Conservation (phyloP, 192 early-diverging fungal genomes). For the Backusella circina region DNA sequence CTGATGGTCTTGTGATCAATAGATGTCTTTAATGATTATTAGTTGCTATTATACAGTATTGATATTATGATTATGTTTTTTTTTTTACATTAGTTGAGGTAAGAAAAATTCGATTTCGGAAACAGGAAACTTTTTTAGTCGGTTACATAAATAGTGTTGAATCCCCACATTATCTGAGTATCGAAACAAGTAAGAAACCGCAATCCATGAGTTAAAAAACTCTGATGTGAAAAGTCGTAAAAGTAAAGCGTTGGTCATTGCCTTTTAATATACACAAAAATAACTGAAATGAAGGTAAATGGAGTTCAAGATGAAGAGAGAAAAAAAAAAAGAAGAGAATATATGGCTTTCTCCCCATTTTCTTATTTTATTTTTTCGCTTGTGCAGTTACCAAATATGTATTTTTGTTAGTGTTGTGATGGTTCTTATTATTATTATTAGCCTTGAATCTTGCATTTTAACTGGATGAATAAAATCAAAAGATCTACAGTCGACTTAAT, state of each 20-base stretch:
- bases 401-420: background rate
- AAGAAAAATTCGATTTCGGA: conserved; percentile 88
- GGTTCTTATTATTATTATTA: background rate
- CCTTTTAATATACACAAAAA: background rate
- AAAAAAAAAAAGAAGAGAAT: too few relatives aligned
- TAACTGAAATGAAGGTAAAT: background rate
- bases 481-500: background rate
- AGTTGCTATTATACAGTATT: background rate
- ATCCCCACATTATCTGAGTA: conserved; percentile 84
- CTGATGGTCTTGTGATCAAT: conserved; percentile 73
- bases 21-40: conserved; percentile 64
- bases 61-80: background rate
- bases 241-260: conserved; percentile 58
- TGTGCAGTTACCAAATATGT: background rate
- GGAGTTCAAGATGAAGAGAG: background rate
- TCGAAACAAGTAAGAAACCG: conserved; percentile 85
- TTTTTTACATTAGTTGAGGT: conserved; percentile 82
- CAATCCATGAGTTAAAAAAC: conserved; percentile 91
- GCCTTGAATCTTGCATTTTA: background rate
- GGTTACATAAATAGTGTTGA: conserved; percentile 89
- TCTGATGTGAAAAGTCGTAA: conserved; percentile 82
- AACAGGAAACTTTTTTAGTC: conserved; percentile 75
- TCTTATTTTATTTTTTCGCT: background rate
- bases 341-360: background rate
- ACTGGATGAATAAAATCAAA: background rate